These are phyloP conservation scores for Hypoxylon lienhwacheense DNA, from an alignment of 495 filamentous ascomycete genomes.

Conservation along the genomic window DNA sequence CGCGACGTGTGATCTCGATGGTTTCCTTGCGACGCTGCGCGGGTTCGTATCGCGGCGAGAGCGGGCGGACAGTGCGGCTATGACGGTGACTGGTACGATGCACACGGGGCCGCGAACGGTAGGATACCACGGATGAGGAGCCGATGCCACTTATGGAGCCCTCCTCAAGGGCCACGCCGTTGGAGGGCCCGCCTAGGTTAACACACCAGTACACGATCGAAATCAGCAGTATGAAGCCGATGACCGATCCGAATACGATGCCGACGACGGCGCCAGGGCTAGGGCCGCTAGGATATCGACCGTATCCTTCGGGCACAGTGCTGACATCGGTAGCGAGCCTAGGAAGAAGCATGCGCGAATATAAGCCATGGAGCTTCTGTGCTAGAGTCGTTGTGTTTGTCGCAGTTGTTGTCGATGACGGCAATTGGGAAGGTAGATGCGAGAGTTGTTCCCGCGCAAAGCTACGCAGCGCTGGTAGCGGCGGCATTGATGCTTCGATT, in stretches of 20 bases:
- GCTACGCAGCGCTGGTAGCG: slow-evolving; percentile 5
- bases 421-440: neutral
- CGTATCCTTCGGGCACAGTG: slow-evolving; percentile 70
- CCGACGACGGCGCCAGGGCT: slow-evolving; percentile 74
- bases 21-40: slow-evolving; percentile 34
- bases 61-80: neutral
- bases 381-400: neutral
- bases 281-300: slow-evolving; percentile 59
- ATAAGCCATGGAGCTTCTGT: slow-evolving; percentile 17
- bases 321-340: slow-evolving; percentile 31
- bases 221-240: slow-evolving; percentile 76
- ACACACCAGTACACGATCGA: slow-evolving; percentile 73
- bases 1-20: slow-evolving; percentile 42
- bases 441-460: slow-evolving; percentile 24
- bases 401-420: neutral
- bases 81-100: slow-evolving; percentile 31
- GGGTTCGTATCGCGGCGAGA: slow-evolving; percentile 4
- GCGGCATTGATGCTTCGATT: slow-evolving; percentile 14
- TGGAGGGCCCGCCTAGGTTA: slow-evolving; percentile 50
- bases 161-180: slow-evolving; percentile 29
- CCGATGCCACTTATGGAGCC: slow-evolving; percentile 36
- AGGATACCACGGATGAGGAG: slow-evolving; percentile 36
- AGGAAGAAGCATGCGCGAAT: slow-evolving; percentile 25
- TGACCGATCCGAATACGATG: slow-evolving; percentile 80
- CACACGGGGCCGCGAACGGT: slow-evolving; percentile 32